Evolutionary conservation across 352 stramenopile species (phyloP), one percentile per base, ranked within the genome.

Genomic region (Pythium phragmiticola): DNA sequence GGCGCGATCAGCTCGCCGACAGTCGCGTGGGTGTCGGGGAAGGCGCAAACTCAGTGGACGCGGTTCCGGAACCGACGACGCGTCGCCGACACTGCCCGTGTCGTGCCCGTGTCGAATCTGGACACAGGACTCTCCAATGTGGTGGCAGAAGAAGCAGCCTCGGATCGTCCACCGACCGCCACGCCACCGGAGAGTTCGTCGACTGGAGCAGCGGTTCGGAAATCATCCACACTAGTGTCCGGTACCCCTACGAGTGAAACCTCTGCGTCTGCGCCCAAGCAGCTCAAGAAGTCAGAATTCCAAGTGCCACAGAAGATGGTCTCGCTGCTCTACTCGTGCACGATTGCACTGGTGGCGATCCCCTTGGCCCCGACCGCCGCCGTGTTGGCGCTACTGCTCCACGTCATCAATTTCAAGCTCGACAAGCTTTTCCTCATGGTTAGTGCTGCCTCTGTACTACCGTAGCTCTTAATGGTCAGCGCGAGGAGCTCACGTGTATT

Each of bases 241-340:
- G 9, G 36, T 17, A 47, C 6, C 19, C 14, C 19, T 26, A 8
- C 4, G 7, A 2, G 39, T 28, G 23, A 67, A 26, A 26, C 36
- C 4, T 33, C 45, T n/a, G 23, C 26, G 12, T 42, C 46, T 19
- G 28, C 36, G 13, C 48, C 36, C 19, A 37, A 36, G 17, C 16
- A 56, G 23, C 13, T 79, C 14, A 65, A 72, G 13, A 87, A 78
- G 28, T 68, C 73, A 9, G 86, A 92, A 57, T 94, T 94, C 52
- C 66, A 87, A 9, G 80, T 93, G 7, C 82, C 82, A 1, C 82
- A 89, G 56, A 92, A 93, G 55, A 93, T 93, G 84, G 83, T 94
- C 5, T 82, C 80, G 21, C 62, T 94, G 47, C 58, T 94, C 21
- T 94, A 91, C 62, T 91, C 84, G 34, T 85, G 78, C 43, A 91